Conservation (phyloP, 305 asterid species). For the Fraxinus angustifolia region DNA sequence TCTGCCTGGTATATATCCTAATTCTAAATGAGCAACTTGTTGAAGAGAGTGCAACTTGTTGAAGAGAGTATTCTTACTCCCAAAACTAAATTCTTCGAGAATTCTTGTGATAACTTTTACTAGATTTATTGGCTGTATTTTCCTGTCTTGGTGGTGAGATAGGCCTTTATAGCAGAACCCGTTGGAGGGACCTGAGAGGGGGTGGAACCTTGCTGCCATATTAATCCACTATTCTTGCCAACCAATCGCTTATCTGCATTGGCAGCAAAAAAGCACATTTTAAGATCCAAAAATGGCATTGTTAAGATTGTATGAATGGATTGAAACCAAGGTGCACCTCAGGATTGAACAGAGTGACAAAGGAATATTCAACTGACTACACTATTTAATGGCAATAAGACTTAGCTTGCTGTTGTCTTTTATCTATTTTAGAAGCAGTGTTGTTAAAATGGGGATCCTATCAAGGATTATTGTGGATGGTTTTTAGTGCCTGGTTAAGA, state of each 20-base stretch:
- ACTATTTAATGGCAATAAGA: background rate
- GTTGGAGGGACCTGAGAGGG: background rate
- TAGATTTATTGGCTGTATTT: background rate
- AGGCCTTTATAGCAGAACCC: background rate
- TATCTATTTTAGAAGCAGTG: background rate
- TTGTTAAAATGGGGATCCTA: background rate
- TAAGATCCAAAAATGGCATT: background rate
- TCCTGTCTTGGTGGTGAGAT: background rate
- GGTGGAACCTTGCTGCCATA: background rate
- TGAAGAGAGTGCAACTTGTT: background rate
- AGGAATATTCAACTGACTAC: background rate
- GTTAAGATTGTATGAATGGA: background rate
- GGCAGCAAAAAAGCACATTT: background rate
- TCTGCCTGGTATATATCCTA: conserved; percentile 61
- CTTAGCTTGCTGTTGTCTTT: background rate
- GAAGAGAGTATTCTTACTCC: background rate
- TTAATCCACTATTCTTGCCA: background rate
- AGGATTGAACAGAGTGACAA: background rate
- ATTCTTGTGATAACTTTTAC: background rate
- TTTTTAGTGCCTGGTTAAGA: background rate
- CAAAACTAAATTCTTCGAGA: background rate
- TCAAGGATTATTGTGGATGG: background rate
- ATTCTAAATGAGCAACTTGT: conserved; percentile 5
- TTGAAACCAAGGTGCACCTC: background rate
- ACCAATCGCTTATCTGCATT: background rate